Conservation (phyloP, 805 yeast genomes). For the Barnettozyma sp. region DNA sequence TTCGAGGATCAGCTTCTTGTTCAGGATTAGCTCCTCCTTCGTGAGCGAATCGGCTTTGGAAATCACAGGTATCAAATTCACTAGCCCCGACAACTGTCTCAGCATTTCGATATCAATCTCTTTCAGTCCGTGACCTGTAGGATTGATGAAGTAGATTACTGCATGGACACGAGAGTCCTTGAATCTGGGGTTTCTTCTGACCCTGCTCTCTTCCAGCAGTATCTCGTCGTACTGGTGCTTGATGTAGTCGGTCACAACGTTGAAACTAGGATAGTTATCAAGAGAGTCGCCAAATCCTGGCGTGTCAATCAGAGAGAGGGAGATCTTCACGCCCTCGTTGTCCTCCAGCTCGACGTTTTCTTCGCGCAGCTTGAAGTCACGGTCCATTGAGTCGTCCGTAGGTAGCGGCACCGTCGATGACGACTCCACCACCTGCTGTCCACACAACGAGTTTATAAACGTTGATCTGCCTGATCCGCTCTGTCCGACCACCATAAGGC, state of each 20-base stretch:
- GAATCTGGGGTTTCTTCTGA: constrained; percentile 78
- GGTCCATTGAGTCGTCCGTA: constrained; percentile 44
- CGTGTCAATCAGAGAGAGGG: constrained; percentile 69
- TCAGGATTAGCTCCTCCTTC: constrained; percentile 64
- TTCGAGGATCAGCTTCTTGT: constrained; percentile 67
- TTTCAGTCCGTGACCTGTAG: constrained; percentile 78
- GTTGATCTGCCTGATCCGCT: constrained; percentile 90
- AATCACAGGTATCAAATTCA: constrained; percentile 79
- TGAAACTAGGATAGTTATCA: constrained; percentile 61
- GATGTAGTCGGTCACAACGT: constrained; percentile 65
- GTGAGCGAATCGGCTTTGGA: constrained; percentile 84
- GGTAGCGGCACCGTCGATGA: constrained; percentile 50
- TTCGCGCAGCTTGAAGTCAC: constrained; percentile 60
- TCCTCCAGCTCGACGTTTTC: constrained; percentile 82
- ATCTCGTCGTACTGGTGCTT: constrained; percentile 82
- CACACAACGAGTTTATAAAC: constrained; percentile 84
- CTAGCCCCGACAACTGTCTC: constrained; percentile 71
- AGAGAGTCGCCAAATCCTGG: constrained; percentile 78
- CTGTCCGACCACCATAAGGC: constrained; percentile 81
- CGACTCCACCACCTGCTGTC: constrained; percentile 74
- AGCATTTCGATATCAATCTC: constrained; percentile 74
- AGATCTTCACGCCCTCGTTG: constrained; percentile 77
- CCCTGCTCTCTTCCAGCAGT: constrained; percentile 70
- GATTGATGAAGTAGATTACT: constrained; percentile 68
- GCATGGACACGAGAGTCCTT: constrained; percentile 80